Evolutionary conservation across 2,329 filamentous ascomycete genomes (phyloP).

Genomic region (Colletotrichum sp.): DNA sequence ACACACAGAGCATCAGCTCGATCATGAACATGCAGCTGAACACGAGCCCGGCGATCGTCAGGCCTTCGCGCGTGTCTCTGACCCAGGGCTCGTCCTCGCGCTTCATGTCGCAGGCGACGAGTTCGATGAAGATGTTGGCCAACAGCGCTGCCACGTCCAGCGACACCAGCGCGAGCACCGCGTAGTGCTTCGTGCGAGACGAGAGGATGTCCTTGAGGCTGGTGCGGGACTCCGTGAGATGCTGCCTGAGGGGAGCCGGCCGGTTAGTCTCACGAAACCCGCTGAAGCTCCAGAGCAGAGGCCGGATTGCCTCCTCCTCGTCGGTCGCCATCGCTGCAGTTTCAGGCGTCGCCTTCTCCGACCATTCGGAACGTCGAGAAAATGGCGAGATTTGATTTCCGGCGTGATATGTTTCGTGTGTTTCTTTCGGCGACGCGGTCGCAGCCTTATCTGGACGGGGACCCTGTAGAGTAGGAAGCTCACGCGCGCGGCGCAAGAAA

Average conservation of each 20-base stretch:
- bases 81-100: conserved; percentile 47
- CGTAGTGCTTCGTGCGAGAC: conserved; percentile 48
- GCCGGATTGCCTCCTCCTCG: conserved; percentile 8
- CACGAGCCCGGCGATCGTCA: conserved; percentile 59
- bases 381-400: not conserved
- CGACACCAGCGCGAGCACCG: conserved; percentile 46
- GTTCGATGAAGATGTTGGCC: conserved; percentile 51
- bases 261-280: conserved; percentile 15
- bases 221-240: conserved; percentile 13
- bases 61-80: conserved; percentile 32
- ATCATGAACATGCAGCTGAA: conserved; percentile 70
- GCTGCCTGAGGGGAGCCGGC: conserved; percentile 12
- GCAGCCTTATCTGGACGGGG: not conserved
- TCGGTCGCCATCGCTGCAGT: conserved; percentile 11
- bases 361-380: not conserved
- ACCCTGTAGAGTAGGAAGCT: not conserved
- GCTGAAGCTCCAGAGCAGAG: conserved; percentile 17
- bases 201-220: conserved; percentile 11
- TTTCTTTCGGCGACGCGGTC: not conserved
- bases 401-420: not conserved
- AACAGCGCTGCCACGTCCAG: conserved; percentile 51
- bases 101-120: conserved; percentile 53
- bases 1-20: conserved; percentile 63
- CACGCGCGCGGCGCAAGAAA: not conserved
- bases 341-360: not conserved